Evolutionary conservation across 164 flowering plant genomes (phyloP).

Genomic region (Liriodendron chinense): DNA sequence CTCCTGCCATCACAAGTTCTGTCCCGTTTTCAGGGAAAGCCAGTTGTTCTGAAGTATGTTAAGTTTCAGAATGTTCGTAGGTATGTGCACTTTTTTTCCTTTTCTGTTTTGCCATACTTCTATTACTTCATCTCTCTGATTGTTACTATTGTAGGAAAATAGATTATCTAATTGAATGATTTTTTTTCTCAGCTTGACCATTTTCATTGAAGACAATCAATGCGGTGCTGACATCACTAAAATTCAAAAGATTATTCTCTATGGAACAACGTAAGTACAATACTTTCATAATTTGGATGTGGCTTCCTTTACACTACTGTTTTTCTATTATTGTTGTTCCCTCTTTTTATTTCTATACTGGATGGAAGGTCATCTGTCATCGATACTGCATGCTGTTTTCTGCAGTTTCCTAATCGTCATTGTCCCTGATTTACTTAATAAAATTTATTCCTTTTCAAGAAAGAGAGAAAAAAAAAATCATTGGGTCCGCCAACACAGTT

Average conservation of each 20-base stretch:
- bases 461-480: no score
- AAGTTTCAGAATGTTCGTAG: constrained; percentile 98
- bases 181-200: constrained; percentile 66
- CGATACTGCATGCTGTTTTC: no score
- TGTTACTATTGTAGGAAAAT: not conserved
- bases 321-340: not conserved
- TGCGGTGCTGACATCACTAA: constrained; percentile 71
- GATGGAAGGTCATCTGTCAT: no score
- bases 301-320: not conserved
- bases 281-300: not conserved
- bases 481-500: no score
- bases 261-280: constrained; percentile 11
- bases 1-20: not conserved
- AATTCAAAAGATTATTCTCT: constrained; percentile 76
- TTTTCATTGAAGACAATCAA: constrained; percentile 95
- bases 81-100: constrained; percentile 26
- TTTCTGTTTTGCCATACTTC: not conserved
- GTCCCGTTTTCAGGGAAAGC: constrained; percentile 59
- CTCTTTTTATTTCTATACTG: no score
- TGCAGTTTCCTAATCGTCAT: no score
- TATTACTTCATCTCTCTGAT: not conserved
- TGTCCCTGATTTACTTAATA: no score
- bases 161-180: not conserved
- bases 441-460: no score
- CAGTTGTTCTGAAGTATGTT: constrained; percentile 71